Percentiles rank a stretch among this genome's conserved stretches.
Evolutionary conservation across 208 protist species (phyloP).

Genomic region (Trypanosoma grayi): DNA sequence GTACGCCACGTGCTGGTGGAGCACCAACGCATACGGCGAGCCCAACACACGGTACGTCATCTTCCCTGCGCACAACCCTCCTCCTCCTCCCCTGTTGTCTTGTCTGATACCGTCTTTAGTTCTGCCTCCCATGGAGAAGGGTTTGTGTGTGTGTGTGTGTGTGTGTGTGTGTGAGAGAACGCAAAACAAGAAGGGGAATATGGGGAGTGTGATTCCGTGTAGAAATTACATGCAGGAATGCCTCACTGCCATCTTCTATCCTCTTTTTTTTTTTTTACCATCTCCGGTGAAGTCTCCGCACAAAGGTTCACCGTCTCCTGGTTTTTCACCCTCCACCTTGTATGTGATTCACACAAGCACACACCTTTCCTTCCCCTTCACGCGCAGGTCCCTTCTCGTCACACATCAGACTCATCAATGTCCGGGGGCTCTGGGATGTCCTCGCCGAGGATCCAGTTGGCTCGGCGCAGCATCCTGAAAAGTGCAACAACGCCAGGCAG

Average conservation of each 20-base stretch:
- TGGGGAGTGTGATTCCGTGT: too few relatives aligned
- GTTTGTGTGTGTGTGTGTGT: slow-evolving; percentile 3
- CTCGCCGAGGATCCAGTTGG: slow-evolving; percentile 74
- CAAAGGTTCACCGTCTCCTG: too few relatives aligned
- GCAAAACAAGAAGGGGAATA: too few relatives aligned
- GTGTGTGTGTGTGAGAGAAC: slow-evolving; percentile 7
- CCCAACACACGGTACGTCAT: slow-evolving; percentile 74
- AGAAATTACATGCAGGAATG: too few relatives aligned
- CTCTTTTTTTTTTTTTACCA: too few relatives aligned
- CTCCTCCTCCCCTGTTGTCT: not conserved
- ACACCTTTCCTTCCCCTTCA: too few relatives aligned
- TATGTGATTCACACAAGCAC: too few relatives aligned
- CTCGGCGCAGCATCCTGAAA: slow-evolving; percentile 49
- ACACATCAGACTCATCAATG: slow-evolving; percentile 34
- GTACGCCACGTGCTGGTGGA: slow-evolving; percentile 84
- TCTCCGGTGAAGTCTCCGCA: too few relatives aligned
- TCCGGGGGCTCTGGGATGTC: slow-evolving; percentile 70
- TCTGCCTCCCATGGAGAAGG: not conserved
- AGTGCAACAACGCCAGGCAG: slow-evolving; percentile 27
- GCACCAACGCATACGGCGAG: slow-evolving; percentile 60
- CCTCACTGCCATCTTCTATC: too few relatives aligned
- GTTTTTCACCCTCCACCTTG: too few relatives aligned
- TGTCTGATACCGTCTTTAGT: not conserved
- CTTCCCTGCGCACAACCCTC: not conserved
- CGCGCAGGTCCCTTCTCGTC: too few relatives aligned